These are phyloP conservation scores for Candida jianshihensis DNA, from an alignment of 805 yeast species.

Conservation along the genomic window DNA sequence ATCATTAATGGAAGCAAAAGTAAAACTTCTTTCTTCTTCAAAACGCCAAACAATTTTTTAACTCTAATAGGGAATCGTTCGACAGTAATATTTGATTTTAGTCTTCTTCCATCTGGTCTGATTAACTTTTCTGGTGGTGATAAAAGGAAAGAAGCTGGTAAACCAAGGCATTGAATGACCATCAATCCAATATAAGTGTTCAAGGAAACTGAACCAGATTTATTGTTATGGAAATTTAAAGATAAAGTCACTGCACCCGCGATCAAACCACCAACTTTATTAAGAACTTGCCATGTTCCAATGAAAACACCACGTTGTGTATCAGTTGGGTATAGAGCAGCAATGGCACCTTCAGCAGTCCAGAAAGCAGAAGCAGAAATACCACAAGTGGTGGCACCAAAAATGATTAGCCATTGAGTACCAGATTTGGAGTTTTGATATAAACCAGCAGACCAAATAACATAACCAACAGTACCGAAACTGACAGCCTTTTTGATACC, in stretches of 20 bases:
- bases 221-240: constrained; percentile 10
- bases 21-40: constrained; percentile 14
- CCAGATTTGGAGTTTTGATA: constrained; percentile 23
- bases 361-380: constrained; percentile 22
- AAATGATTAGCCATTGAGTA: constrained; percentile 18
- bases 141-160: constrained; percentile 15
- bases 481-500: constrained; percentile 16
- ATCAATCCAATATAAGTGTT: constrained; percentile 21
- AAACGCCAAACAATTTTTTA: constrained; percentile 3
- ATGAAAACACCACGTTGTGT: constrained; percentile 20
- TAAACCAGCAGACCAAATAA: constrained; percentile 21
- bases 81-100: constrained; percentile 7
- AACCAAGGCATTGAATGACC: constrained; percentile 22
- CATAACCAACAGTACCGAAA: constrained; percentile 22
- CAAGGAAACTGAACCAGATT: constrained; percentile 18
- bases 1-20: constrained; percentile 17
- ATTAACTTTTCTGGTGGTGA: constrained; percentile 22
- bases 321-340: constrained; percentile 20
- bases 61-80: constrained; percentile 6
- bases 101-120: constrained; percentile 22
- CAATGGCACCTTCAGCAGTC: constrained; percentile 24
- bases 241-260: constrained; percentile 20
- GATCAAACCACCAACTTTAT: constrained; percentile 21
- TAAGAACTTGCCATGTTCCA: constrained; percentile 22
- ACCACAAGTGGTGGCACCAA: constrained; percentile 22